Conservation (phyloP, 2,329 filamentous ascomycete species). For the Pseudogymnoascus verrucosus region DNA sequence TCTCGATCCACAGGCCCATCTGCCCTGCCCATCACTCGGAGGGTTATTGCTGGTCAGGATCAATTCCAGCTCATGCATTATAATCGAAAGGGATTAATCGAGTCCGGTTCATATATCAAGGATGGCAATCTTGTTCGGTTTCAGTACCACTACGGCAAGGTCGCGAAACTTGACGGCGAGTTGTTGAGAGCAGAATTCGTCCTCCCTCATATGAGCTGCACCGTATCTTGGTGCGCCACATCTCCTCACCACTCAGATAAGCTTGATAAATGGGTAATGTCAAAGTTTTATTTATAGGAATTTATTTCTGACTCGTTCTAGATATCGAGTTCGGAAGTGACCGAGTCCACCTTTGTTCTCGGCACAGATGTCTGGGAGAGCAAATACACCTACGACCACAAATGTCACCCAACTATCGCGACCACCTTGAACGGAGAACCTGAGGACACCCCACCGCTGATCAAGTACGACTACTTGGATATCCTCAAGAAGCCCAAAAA, state of each 20-base stretch:
- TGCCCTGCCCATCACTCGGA: conserved; percentile 21
- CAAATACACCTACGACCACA: conserved; percentile 39
- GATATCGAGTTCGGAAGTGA: conserved; percentile 45
- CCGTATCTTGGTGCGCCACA: conserved; percentile 44
- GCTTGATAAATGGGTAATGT: conserved; percentile 36
- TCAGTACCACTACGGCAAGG: conserved; percentile 46
- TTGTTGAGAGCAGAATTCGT: conserved; percentile 45
- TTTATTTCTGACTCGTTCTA: too few relatives aligned
- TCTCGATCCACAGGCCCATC: conserved; percentile 17
- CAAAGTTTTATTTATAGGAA: too few relatives aligned
- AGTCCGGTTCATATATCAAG: conserved; percentile 44
- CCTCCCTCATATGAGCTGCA: conserved; percentile 42
- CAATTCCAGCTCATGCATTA: conserved; percentile 38
- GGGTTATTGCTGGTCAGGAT: conserved; percentile 36
- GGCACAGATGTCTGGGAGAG: conserved; percentile 43
- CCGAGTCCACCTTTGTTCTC: conserved; percentile 45
- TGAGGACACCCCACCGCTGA: conserved; percentile 44
- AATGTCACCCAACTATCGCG: conserved; percentile 37
- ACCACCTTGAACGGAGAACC: conserved; percentile 40
- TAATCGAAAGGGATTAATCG: conserved; percentile 43
- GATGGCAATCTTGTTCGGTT: conserved; percentile 44
- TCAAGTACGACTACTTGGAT: conserved; percentile 37
- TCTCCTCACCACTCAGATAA: conserved; percentile 41
- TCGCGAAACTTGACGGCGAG: conserved; percentile 44
- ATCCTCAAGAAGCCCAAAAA: conserved; percentile 34